These are phyloP conservation scores for Sugiyamaella sp. DNA, from an alignment of 1,139 yeast species.

Conservation along the genomic window DNA sequence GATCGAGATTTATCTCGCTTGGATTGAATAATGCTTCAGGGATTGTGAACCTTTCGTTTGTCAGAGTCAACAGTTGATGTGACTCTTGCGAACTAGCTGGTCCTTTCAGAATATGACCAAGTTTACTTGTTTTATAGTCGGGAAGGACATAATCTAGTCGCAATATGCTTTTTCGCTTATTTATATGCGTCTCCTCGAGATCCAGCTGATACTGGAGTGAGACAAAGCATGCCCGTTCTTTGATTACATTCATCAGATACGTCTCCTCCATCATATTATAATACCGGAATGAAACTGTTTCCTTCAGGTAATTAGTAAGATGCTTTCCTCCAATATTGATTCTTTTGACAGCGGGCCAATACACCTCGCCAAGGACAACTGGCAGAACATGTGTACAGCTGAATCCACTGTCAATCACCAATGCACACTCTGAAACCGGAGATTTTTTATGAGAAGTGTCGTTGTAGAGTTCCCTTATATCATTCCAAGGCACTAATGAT, in stretches of 20 bases:
- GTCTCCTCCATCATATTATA: constrained; percentile 95
- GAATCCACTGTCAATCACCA: constrained; percentile 88
- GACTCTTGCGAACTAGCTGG: constrained; percentile 33
- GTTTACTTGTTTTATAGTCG: constrained; percentile 72
- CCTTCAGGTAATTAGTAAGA: constrained; percentile 79
- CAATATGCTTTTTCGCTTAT: constrained; percentile 36
- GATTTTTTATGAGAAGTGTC: constrained; percentile 25
- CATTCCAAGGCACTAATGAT: constrained; percentile 71
- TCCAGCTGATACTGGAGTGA: constrained; percentile 66
- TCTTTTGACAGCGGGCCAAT: constrained; percentile 76
- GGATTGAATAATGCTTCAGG: constrained; percentile 92
- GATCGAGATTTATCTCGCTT: constrained; percentile 73
- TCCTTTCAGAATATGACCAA: constrained; percentile 55
- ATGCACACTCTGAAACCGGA: constrained; percentile 59
- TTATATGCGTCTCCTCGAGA: constrained; percentile 45
- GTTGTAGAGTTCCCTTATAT: constrained; percentile 27
- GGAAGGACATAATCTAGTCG: constrained; percentile 78
- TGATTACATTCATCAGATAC: constrained; percentile 77
- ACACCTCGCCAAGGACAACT: constrained; percentile 73
- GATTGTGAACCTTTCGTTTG: constrained; percentile 82
- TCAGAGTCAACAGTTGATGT: constrained; percentile 63
- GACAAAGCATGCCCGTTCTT: constrained; percentile 77
- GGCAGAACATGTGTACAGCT: constrained; percentile 89
- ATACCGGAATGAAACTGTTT: constrained; percentile 84
- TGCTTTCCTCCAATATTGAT: constrained; percentile 83